phyloP scores from a whole-genome alignment of 2,329 filamentous ascomycete species.

The Epichloe baconii region DNA sequence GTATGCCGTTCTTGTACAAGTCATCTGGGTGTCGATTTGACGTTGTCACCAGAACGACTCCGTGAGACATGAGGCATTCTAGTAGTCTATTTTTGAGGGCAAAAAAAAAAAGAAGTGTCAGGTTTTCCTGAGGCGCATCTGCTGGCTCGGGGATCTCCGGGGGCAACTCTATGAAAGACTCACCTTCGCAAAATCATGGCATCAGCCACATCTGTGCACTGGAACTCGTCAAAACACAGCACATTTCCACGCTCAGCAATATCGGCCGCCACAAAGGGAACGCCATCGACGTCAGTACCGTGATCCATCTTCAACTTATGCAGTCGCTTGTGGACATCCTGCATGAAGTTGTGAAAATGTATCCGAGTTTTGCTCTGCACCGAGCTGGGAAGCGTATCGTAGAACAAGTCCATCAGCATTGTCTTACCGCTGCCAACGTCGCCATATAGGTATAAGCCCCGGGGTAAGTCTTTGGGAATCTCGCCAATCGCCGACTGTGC shows the following conservation, averaged over 20 bases:
- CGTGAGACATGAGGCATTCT: constrained; percentile 86
- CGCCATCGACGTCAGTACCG: constrained; percentile 77
- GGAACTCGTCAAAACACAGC: constrained; percentile 96
- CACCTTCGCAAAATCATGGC: constrained; percentile 88
- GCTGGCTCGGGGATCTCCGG: not conserved
- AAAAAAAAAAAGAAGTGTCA: not conserved
- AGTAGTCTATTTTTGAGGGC: constrained; percentile 43
- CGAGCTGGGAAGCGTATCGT: constrained; percentile 72
- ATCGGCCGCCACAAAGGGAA: constrained; percentile 88
- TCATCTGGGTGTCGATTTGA: constrained; percentile 95
- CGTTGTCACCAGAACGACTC: constrained; percentile 91
- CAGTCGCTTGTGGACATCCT: constrained; percentile 82
- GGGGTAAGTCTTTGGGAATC: constrained; percentile 64
- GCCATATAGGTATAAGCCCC: constrained; percentile 87
- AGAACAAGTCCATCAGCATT: constrained; percentile 98
- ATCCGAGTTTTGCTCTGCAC: constrained; percentile 80
- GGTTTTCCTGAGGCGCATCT: too few relatives aligned
- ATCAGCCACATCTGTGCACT: constrained; percentile 95
- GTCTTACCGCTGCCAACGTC: constrained; percentile 97
- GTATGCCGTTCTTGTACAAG: constrained; percentile 95
- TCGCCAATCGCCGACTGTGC: constrained; percentile 26
- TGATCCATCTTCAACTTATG: constrained; percentile 83
- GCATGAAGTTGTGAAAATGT: constrained; percentile 99
- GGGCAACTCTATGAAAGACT: too few relatives aligned
- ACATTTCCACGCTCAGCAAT: constrained; percentile 78